Conservation (phyloP, 495 filamentous ascomycete species). For the Penicillium riverlandense region DNA sequence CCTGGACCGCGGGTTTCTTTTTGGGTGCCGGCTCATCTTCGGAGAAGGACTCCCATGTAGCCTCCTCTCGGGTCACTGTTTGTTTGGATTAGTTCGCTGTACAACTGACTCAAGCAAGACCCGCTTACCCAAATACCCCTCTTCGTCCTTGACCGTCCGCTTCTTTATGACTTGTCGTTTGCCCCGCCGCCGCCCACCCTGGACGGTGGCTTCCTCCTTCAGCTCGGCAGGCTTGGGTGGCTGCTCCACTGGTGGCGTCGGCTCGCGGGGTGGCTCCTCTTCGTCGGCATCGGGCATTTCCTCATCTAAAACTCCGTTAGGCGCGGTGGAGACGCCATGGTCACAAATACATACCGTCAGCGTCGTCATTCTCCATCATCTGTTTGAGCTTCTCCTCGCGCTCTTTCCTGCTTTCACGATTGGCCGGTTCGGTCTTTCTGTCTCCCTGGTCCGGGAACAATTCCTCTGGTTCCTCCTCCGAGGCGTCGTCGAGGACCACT, state of each 20-base stretch:
- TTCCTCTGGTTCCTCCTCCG: constrained; percentile 68
- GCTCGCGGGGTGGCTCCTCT: constrained; percentile 40
- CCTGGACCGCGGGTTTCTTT: constrained; percentile 47
- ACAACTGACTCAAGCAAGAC: neutral
- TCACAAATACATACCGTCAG: constrained; percentile 12
- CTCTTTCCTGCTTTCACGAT: constrained; percentile 56
- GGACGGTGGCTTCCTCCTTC: constrained; percentile 39
- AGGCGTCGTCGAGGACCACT: constrained; percentile 48
- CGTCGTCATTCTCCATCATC: constrained; percentile 84
- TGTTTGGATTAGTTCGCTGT: constrained; percentile 12
- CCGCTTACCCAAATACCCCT: constrained; percentile 80
- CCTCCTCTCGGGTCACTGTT: constrained; percentile 84
- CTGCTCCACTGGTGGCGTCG: constrained; percentile 36
- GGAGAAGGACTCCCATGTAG: constrained; percentile 91
- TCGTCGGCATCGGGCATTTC: constrained; percentile 39
- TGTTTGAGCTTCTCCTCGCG: constrained; percentile 64
- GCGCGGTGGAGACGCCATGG: too few relatives aligned
- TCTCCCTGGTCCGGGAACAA: constrained; percentile 41
- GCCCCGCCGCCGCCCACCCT: constrained; percentile 67
- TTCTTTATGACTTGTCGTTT: constrained; percentile 83
- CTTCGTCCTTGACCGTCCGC: constrained; percentile 82
- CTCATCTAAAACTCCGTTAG: constrained; percentile 23
- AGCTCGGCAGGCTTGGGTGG: constrained; percentile 30
- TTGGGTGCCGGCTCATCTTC: constrained; percentile 75
- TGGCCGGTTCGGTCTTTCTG: constrained; percentile 21